Percentiles rank a stretch among this genome's conserved stretches.
phyloP scores from a whole-genome alignment of 768 basidiomycete genomes.

The Clavulina sp. region DNA sequence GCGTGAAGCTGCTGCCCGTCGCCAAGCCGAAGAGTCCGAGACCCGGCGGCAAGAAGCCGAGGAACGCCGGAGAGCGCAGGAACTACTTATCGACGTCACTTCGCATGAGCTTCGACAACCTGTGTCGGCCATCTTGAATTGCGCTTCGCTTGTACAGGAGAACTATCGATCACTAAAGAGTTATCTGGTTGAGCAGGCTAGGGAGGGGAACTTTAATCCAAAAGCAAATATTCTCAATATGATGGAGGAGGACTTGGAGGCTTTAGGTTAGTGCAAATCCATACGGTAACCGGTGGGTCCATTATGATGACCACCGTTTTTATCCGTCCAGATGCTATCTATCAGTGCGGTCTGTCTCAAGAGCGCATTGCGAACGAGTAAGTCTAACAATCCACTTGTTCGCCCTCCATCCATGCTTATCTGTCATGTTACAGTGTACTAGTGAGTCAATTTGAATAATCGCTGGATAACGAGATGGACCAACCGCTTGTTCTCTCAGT shows the following conservation, averaged over 20 bases:
- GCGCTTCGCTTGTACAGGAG: constrained; percentile 19
- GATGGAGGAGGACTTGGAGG: constrained; percentile 18
- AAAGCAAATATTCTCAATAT: constrained; percentile 6
- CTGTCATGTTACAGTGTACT: background rate
- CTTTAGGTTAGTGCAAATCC: background rate
- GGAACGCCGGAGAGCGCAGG: constrained; percentile 20
- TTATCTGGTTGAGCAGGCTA: constrained; percentile 9
- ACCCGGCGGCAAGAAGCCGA: constrained; percentile 15
- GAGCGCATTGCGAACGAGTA: constrained; percentile 25
- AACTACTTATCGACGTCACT: constrained; percentile 25
- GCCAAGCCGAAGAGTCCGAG: constrained; percentile 17
- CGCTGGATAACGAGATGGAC: too few species aligned
- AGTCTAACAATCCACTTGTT: background rate
- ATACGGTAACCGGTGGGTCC: too few species aligned
- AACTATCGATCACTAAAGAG: constrained; percentile 17
- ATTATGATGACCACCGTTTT: too few species aligned
- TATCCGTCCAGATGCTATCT: constrained; percentile 25
- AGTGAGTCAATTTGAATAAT: too few species aligned
- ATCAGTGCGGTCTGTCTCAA: constrained; percentile 22
- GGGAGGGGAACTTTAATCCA: constrained; percentile 7
- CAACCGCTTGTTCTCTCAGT: too few species aligned
- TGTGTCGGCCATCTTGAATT: constrained; percentile 19
- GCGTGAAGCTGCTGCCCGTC: constrained; percentile 17
- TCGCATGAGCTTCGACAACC: constrained; percentile 19
- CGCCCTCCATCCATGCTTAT: background rate